These are phyloP conservation scores for Apocynum venetum DNA, from an alignment of 257 asterid genomes.

Conservation along the genomic window DNA sequence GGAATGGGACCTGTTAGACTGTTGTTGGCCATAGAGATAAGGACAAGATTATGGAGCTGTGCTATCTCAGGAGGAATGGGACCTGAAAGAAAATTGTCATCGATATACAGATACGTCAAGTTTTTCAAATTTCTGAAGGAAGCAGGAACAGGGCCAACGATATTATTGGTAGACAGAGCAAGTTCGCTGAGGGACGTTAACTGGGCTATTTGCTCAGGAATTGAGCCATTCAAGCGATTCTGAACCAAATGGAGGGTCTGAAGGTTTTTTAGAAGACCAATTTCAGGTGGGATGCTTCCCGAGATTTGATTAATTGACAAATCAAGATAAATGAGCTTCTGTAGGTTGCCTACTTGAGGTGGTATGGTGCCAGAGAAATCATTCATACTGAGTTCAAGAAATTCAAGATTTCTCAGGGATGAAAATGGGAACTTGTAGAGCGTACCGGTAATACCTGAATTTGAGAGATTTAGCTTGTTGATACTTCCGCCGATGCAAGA, in stretches of 20 bases:
- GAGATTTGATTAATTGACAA: background rate
- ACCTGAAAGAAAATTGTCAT: background rate
- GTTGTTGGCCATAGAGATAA: background rate
- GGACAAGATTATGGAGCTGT: slow-evolving; percentile 6
- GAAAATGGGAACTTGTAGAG: slow-evolving; percentile 22
- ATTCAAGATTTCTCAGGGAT: slow-evolving; percentile 16
- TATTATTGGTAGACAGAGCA: background rate
- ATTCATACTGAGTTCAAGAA: slow-evolving; percentile 17
- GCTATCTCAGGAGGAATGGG: background rate
- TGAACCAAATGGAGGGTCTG: background rate
- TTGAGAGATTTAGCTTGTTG: slow-evolving; percentile 17
- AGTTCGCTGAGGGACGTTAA: slow-evolving; percentile 2
- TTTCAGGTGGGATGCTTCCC: slow-evolving; percentile 18
- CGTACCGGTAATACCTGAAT: slow-evolving; percentile 5
- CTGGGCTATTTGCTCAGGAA: slow-evolving; percentile 12
- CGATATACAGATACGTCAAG: background rate
- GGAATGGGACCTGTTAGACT: slow-evolving; percentile 5
- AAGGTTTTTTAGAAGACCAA: slow-evolving; percentile 12
- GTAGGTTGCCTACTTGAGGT: slow-evolving; percentile 11
- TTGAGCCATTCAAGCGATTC: slow-evolving; percentile 17
- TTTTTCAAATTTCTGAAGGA: slow-evolving; percentile 5
- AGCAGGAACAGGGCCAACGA: slow-evolving; percentile 12
- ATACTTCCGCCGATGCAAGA: slow-evolving; percentile 7
- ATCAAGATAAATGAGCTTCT: slow-evolving; percentile 12
- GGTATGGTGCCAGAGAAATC: slow-evolving; percentile 19